Evolutionary conservation across 2,329 filamentous ascomycete species (phyloP).

Genomic region (Teratosphaeria gauchensis): DNA sequence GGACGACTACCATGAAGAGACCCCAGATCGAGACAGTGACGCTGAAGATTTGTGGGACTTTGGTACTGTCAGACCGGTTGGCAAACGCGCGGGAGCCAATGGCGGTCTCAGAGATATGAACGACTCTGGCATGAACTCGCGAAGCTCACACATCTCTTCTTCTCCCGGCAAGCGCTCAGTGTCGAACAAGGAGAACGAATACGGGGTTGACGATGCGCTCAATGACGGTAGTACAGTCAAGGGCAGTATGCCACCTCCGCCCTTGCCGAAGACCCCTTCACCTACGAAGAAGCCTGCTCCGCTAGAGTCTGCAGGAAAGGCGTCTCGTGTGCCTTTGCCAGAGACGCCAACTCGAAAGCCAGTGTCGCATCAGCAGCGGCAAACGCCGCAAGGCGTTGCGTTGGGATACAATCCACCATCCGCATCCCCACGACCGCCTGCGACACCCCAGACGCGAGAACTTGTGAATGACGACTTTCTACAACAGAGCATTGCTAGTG

Average conservation of each 20-base stretch:
- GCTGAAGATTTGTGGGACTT: slow-evolving; percentile 97
- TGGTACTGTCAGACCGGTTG: slow-evolving; percentile 80
- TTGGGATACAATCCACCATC: slow-evolving; percentile 19
- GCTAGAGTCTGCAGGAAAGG: slow-evolving; percentile 30
- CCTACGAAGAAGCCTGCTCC: slow-evolving; percentile 31
- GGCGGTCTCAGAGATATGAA: slow-evolving; percentile 64
- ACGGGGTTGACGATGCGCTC: slow-evolving; percentile 27
- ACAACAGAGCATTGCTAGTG: slow-evolving; percentile 38
- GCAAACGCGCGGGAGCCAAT: slow-evolving; percentile 41
- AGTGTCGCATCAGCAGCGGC: slow-evolving; percentile 7
- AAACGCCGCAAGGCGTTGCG: slow-evolving; percentile 3
- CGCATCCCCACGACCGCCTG: slow-evolving; percentile 22
- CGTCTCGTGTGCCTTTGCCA: slow-evolving; percentile 36
- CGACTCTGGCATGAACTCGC: slow-evolving; percentile 69
- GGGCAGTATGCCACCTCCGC: slow-evolving; percentile 24
- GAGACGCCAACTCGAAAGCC: slow-evolving; percentile 36
- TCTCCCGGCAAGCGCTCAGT: slow-evolving; percentile 25
- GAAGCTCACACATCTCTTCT: slow-evolving; percentile 37
- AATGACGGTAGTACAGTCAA: slow-evolving; percentile 11
- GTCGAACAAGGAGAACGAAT: slow-evolving; percentile 26
- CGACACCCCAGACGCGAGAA: slow-evolving; percentile 22
- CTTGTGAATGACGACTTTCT: slow-evolving; percentile 37
- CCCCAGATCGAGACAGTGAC: slow-evolving; percentile 39
- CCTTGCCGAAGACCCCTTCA: slow-evolving; percentile 30
- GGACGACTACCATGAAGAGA: slow-evolving; percentile 39